These are phyloP conservation scores for Luffa acutangula DNA, from an alignment of 306 rosid genomes.

Conservation along the genomic window DNA sequence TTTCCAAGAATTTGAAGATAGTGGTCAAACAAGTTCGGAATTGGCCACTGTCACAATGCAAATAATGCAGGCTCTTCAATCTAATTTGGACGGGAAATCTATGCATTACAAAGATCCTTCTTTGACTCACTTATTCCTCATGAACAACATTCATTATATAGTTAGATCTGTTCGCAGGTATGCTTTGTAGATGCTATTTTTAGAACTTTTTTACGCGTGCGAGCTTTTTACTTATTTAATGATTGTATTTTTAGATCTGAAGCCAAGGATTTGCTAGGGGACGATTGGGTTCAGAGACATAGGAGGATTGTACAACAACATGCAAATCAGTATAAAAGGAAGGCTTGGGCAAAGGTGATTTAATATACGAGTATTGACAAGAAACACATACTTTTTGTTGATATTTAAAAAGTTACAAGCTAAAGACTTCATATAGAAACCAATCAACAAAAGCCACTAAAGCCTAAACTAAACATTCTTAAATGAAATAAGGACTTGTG, in stretches of 20 bases:
- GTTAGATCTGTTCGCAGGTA: slow-evolving; percentile 94
- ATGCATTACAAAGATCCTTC: slow-evolving; percentile 81
- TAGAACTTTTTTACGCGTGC: slow-evolving; percentile 9
- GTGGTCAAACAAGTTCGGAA: slow-evolving; percentile 54
- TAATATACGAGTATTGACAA: slow-evolving; percentile 2
- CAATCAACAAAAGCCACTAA: neutral
- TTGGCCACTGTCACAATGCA: slow-evolving; percentile 81
- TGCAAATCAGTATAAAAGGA: slow-evolving; percentile 94
- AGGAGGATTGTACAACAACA: slow-evolving; percentile 91
- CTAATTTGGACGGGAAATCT: slow-evolving; percentile 91
- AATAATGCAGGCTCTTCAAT: slow-evolving; percentile 94
- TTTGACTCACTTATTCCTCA: slow-evolving; percentile 83
- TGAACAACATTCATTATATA: slow-evolving; percentile 95
- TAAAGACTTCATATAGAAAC: neutral
- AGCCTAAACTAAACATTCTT: neutral
- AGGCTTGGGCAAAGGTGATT: slow-evolving; percentile 84
- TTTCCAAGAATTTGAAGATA: slow-evolving; percentile 72
- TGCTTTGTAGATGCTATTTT: slow-evolving; percentile 5
- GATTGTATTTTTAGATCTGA: slow-evolving; percentile 55
- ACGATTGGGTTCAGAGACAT: slow-evolving; percentile 96
- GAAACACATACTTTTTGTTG: neutral
- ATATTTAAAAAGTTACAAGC: neutral
- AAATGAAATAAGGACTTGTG: neutral
- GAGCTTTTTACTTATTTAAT: slow-evolving; percentile 3
- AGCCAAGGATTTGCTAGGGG: slow-evolving; percentile 98